Evolutionary conservation across 108 stramenopile species (phyloP).

Genomic region (Mayamaea pseudoterrestris): DNA sequence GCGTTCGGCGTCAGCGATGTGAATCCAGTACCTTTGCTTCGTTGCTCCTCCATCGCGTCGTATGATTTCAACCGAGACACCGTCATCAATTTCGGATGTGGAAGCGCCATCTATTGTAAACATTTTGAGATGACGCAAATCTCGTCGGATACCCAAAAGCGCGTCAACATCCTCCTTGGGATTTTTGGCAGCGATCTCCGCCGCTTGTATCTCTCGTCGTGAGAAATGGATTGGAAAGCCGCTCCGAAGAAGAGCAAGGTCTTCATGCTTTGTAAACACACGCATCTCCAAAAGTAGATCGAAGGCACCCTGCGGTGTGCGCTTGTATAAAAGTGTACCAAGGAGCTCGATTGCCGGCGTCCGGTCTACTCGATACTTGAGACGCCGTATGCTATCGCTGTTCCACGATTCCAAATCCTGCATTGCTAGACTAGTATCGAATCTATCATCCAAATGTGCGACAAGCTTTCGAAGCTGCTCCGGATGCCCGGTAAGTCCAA

Average conservation of each 20-base stretch:
- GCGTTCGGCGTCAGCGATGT: slow-evolving; percentile 76
- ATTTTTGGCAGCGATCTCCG: slow-evolving; percentile 13
- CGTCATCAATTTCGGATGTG: slow-evolving; percentile 74
- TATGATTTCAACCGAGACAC: slow-evolving; percentile 43
- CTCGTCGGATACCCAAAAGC: slow-evolving; percentile 43
- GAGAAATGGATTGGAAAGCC: slow-evolving; percentile 57
- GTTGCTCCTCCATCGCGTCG: slow-evolving; percentile 13
- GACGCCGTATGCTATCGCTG: slow-evolving; percentile 21
- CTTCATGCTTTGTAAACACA: slow-evolving; percentile 42
- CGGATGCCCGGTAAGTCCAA: slow-evolving; percentile 44
- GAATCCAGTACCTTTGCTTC: slow-evolving; percentile 52
- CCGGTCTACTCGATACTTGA: slow-evolving; percentile 39
- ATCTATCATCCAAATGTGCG: slow-evolving; percentile 26
- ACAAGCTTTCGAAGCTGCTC: slow-evolving; percentile 29
- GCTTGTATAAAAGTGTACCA: slow-evolving; percentile 31
- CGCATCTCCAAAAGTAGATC: slow-evolving; percentile 51
- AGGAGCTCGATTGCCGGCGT: slow-evolving; percentile 34
- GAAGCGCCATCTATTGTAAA: slow-evolving; percentile 64
- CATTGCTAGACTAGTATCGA: background rate
- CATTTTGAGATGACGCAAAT: slow-evolving; percentile 46
- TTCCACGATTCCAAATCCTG: slow-evolving; percentile 21
- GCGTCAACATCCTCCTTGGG: slow-evolving; percentile 35
- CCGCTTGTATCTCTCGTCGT: slow-evolving; percentile 20
- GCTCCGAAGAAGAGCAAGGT: slow-evolving; percentile 52
- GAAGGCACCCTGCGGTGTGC: slow-evolving; percentile 49